Evolutionary conservation across 306 rosid species (phyloP), one percentile per base, ranked within the genome.

Genomic region (Echinosophora koreensis): DNA sequence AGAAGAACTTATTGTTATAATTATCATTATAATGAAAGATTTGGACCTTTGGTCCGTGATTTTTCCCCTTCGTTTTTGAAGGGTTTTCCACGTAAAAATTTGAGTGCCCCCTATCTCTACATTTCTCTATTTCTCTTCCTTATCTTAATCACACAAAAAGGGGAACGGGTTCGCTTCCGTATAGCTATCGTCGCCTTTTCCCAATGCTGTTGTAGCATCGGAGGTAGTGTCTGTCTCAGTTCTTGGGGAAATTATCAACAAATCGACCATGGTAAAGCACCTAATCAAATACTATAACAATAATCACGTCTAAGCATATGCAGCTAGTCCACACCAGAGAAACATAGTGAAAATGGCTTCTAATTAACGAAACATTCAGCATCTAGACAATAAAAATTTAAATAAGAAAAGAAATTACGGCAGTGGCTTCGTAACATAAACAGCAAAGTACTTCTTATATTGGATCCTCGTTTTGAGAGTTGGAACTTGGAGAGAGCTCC

Each of bases 401-500:
- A 60, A 66, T 30, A 17, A 35, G 15, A 5, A 16, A 44, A 47
- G 62, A 63, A 42, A 12, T 14, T 13, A 57, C 5, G 39, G 34
- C 42, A 55, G 41, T 49, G 34, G 47, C 67, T 56, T 38, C 39
- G 42, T n/a, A 8, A 76, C 63, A 68, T 64, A 15, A 58, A 60
- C 22, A 57, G 38, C 65, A 35, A 65, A 71, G 30, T 50, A 37
- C 58, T 77, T 66, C 49, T 63, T 80, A 84, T 5, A 22, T 11
- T 67, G 85, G 71, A 58, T 71, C 62, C 82, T 78, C 89, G 56
- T 68, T 73, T 66, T 77, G 82, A 65, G 88, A 63, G 62, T 30
- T 41, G 16, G 85, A 58, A 54, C 77, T 67, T 66, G 82, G 87
- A 38, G 96, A 90, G 18, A 95, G 97, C 86, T 87, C 92, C 39